Conservation (phyloP, 208 protist genomes). For the Leishmania braziliensis region DNA sequence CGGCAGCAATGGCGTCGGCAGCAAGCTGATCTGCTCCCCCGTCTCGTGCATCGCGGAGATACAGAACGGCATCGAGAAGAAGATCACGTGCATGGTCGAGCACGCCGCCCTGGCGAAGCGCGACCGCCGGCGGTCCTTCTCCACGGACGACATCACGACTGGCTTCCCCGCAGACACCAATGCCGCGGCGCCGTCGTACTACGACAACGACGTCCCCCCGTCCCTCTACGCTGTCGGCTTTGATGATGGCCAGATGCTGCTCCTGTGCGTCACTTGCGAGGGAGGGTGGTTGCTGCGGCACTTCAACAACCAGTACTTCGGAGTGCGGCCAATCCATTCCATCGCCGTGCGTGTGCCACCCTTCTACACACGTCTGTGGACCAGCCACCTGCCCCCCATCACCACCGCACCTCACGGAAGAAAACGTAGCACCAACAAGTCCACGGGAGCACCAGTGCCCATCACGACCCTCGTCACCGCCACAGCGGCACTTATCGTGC, state of each 20-base stretch:
- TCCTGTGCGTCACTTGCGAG: slow-evolving; percentile 60
- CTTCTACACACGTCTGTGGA: slow-evolving; percentile 77
- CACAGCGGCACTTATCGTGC: slow-evolving; percentile 44
- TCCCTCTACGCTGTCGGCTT: slow-evolving; percentile 85
- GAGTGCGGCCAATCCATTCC: slow-evolving; percentile 44
- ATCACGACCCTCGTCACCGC: slow-evolving; percentile 35
- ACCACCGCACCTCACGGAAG: neutral
- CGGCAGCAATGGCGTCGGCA: slow-evolving; percentile 24
- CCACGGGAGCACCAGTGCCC: neutral
- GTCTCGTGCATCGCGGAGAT: slow-evolving; percentile 80
- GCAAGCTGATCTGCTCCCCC: slow-evolving; percentile 59
- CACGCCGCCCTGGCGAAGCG: slow-evolving; percentile 49
- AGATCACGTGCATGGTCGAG: slow-evolving; percentile 47
- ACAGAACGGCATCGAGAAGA: slow-evolving; percentile 70
- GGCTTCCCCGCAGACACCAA: neutral
- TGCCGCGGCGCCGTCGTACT: slow-evolving; percentile 14
- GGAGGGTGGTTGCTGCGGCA: slow-evolving; percentile 68
- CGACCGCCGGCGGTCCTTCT: slow-evolving; percentile 19
- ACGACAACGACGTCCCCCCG: slow-evolving; percentile 45
- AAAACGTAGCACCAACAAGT: neutral
- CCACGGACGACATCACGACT: slow-evolving; percentile 17
- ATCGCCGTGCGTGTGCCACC: slow-evolving; percentile 61
- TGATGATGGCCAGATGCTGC: slow-evolving; percentile 74
- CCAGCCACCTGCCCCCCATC: slow-evolving; percentile 25
- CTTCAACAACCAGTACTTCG: slow-evolving; percentile 45